These are phyloP conservation scores for Aureobasidium sp. DNA, from an alignment of 2,329 filamentous ascomycete species.

Conservation along the genomic window DNA sequence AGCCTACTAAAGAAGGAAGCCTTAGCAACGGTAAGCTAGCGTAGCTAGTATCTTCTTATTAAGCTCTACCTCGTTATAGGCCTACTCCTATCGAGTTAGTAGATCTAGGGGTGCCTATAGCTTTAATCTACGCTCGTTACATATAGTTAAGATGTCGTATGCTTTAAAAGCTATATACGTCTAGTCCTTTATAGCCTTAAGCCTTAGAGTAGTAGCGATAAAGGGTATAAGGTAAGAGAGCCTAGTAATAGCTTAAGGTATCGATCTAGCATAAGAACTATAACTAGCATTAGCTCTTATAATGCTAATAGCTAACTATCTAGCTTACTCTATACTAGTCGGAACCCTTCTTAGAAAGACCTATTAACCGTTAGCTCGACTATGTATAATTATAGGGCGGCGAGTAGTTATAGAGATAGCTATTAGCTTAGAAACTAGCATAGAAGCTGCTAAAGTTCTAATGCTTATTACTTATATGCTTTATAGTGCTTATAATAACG, in stretches of 20 bases:
- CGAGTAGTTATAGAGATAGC: not conserved
- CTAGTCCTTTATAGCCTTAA: not conserved
- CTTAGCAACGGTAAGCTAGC: not conserved
- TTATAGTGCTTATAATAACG: too few relatives aligned
- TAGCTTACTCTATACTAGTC: not conserved
- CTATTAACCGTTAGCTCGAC: not conserved
- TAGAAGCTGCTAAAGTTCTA: not conserved
- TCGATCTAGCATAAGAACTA: not conserved
- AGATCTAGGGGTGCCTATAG: not conserved
- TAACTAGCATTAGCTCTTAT: not conserved
- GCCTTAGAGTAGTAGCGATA: not conserved
- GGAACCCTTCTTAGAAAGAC: not conserved
- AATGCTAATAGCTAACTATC: not conserved
- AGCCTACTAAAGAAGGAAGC: not conserved
- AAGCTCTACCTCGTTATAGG: not conserved
- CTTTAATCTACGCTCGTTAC: not conserved
- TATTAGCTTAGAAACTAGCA: not conserved
- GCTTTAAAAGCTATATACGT: not conserved
- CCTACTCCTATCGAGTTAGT: not conserved
- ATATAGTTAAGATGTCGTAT: not conserved
- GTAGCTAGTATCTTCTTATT: not conserved
- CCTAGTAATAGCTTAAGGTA: not conserved
- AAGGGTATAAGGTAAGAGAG: not conserved
- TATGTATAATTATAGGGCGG: not conserved
- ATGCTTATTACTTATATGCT: not conserved